Base-by-base conservation (phyloP, 257 asterid genomes). In the Solanum paucissectum region DNA sequence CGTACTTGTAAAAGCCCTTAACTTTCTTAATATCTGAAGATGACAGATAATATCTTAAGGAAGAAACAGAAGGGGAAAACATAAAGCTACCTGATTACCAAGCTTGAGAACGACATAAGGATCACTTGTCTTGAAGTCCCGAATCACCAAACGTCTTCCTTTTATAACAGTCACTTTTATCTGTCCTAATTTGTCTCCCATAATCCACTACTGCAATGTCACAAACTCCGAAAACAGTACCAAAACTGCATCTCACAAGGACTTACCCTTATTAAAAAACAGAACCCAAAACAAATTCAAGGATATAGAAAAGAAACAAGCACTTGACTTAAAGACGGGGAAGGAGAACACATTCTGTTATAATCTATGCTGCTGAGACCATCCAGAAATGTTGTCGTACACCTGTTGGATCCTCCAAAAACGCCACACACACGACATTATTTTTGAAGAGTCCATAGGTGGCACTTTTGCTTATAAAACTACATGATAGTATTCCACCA, bases 71-170 rank as follows among this genome's bases (percentile, higher is more conserved):
- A 20, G 12, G 87, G 27, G 32, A 7, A 27, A 88, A 71, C 72
- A 76, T 20, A 62, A 6, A 87, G 14, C 9, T 14, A 89, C 94
- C 92, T 92, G 94, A 88, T 84, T 83, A 14, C 93, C 93, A 4
- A 91, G 90, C 90, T 89, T 91, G 87, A 91, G 90, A 88, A 92
- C 38, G 64, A 92, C 93, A 85, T 92, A 92, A 75, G 94, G 94
- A 77, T 92, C 93, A 85, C 94, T 92, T 60, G 90, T 90, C 91
- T 79, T 91, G 91, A 92, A 90, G 79, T 92, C 94, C 6, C 94
- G 91, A 88, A 92, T 84, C 36, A 89, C 94, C 87, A 92, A 72
- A 38, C 83, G 79, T 76, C 87, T 92, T 66, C 94, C 94, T 64
- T 69, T 89, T 29, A 89, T 81, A 33, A 92, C 93, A 33, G 40